phyloP scores from a whole-genome alignment of 352 stramenopile species.

The Pythium brachiatum region DNA sequence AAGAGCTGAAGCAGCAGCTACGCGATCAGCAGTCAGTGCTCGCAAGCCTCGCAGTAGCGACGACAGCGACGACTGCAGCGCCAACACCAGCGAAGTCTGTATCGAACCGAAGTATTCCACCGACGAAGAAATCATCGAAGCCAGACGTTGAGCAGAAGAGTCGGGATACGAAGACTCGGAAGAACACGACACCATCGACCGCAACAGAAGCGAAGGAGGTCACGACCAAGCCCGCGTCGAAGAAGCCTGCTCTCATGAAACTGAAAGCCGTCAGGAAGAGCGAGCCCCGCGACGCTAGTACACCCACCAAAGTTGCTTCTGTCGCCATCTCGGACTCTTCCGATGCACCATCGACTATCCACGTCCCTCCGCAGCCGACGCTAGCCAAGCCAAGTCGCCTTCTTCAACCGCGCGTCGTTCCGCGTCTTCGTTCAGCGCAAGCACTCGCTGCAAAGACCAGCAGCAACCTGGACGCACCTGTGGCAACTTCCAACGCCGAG shows the following conservation, averaged over 20 bases:
- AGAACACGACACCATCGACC: too few relatives aligned
- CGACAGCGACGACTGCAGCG: neutral
- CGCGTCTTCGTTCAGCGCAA: neutral
- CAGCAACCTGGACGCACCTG: neutral
- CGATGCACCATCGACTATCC: neutral
- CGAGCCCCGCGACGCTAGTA: too few relatives aligned
- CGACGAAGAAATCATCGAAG: neutral
- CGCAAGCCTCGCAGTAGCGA: constrained; percentile 24
- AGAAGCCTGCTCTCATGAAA: neutral
- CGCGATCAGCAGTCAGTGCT: constrained; percentile 45
- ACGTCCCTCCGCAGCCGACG: neutral
- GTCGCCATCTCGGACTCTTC: neutral
- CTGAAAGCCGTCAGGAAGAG: neutral
- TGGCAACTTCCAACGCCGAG: neutral
- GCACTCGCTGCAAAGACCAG: neutral
- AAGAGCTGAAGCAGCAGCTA: constrained; percentile 53
- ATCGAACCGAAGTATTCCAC: neutral
- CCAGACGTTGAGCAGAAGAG: neutral
- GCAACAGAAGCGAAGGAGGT: neutral
- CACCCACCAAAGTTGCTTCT: neutral
- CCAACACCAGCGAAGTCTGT: neutral
- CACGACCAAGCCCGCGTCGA: neutral
- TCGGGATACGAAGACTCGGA: neutral
- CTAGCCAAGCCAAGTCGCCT: neutral
- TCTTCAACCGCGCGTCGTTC: constrained; percentile 6